These are phyloP conservation scores for Pleurotus cornucopiae DNA, from an alignment of 768 basidiomycete genomes.

Conservation along the genomic window DNA sequence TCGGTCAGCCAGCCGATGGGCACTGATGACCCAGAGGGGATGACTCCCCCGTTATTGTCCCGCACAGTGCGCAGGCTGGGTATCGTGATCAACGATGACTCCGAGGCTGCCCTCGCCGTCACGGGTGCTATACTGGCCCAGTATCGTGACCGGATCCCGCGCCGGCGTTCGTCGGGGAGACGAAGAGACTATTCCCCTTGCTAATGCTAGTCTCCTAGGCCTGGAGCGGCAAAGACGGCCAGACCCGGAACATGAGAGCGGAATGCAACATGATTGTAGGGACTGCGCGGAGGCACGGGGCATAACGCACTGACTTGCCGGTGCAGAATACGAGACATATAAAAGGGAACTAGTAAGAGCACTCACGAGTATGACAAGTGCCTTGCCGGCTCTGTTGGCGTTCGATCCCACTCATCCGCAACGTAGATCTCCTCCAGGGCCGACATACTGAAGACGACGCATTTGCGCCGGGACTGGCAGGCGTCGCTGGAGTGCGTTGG, in stretches of 20 bases:
- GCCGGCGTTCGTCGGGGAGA: neutral
- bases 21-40: no score
- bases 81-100: neutral
- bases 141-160: neutral
- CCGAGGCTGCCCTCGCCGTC: neutral
- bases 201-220: neutral
- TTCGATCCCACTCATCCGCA: constrained; percentile 80
- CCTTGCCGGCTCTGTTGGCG: constrained; percentile 60
- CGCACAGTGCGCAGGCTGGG: no score
- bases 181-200: neutral
- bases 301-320: constrained; percentile 3
- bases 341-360: neutral
- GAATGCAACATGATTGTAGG: neutral
- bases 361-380: constrained; percentile 68
- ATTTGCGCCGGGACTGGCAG: constrained; percentile 33
- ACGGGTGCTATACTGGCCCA: neutral
- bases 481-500: constrained; percentile 16
- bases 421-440: constrained; percentile 54
- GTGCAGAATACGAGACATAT: constrained; percentile 8
- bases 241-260: constrained; percentile 2
- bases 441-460: constrained; percentile 57
- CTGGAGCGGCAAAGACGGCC: neutral
- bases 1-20: neutral
- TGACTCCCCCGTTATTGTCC: no score
- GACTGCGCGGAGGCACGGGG: constrained; percentile 10